Base-by-base conservation (phyloP, 1,284 basidiomycete genomes). In the Boletellus sp. region DNA sequence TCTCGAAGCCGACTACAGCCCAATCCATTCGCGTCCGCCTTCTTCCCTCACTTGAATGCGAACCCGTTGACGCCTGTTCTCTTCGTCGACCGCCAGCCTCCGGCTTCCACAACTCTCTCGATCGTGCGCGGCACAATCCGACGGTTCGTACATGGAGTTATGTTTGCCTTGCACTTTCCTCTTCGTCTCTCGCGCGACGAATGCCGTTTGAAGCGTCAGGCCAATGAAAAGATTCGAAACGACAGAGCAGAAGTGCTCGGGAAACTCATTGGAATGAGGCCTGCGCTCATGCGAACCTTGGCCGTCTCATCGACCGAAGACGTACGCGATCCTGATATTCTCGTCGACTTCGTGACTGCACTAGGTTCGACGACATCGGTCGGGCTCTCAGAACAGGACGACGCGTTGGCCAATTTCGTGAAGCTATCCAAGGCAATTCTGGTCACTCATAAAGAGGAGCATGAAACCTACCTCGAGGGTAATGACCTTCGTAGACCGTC, bases 171-270 rank as follows among this genome's bases (percentile, higher is more conserved):
- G 2, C 49, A 53, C 34, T 61, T 58, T 7, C 62, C 62, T 10
- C 52, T 64, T 21, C 63, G 49, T 41, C 72, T 88, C 9, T 70
- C 79, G 4, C 71, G 73, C 14, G 78, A 83, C 45, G 87, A 90
- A 64, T 87, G 84, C 57, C 64, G 61, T 25, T 66, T 73, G 50
- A 84, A 82, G 53, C 73, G 76, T n/a, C 68, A 69, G 44, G 71
- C 76, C 41, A 70, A 88, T 14, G 76, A 82, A 49, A 71, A 65
- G 20, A 70, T 87, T 8, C 73, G 87, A 17, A 76, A 90, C 54
- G 72, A 80, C 50, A 73, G 78, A 9, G 86, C 87, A 1, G 73
- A 80, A 54, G 66, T 72, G 2, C 73, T 89, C 4, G 87, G 86
- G 2, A 60, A 63, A 6, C 71, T 90, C 5, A 69, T 80, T 2